Evolutionary conservation across 192 early-diverging fungal species (phyloP).

Genomic region (Cladochytrium replicatum): DNA sequence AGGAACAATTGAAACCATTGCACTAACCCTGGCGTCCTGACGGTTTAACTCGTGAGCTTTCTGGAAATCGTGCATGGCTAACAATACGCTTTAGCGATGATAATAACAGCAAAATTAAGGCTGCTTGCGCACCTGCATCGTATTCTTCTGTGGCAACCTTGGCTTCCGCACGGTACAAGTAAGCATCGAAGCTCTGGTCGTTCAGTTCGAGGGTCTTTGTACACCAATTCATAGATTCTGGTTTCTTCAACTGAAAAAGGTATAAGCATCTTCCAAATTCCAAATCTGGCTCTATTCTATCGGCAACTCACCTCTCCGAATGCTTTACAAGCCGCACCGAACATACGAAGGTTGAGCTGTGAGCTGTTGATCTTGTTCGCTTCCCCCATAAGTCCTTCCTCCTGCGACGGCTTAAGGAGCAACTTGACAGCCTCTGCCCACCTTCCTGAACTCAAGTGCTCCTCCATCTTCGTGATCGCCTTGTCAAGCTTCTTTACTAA

Average conservation of each 20-base stretch:
- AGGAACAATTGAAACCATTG: too few species aligned
- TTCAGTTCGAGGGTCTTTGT: constrained; percentile 57
- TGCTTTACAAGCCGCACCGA: constrained; percentile 52
- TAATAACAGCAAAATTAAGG: too few species aligned
- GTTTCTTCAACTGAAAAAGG: constrained; percentile 41
- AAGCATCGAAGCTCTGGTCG: constrained; percentile 59
- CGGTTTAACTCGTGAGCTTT: constrained; percentile 56
- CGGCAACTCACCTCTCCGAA: constrained; percentile 36
- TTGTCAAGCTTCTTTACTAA: constrained; percentile 68
- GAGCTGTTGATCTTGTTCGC: constrained; percentile 25
- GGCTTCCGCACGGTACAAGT: constrained; percentile 61
- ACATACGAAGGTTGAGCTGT: constrained; percentile 22
- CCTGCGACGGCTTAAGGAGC: constrained; percentile 46
- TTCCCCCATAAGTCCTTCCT: constrained; percentile 25
- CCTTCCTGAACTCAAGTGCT: constrained; percentile 40
- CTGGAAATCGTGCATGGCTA: constrained; percentile 62
- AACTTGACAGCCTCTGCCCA: constrained; percentile 39
- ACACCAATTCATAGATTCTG: constrained; percentile 58
- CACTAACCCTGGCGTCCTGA: constrained; percentile 40
- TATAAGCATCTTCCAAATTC: background rate
- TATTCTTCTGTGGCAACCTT: constrained; percentile 58
- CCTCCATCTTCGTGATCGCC: constrained; percentile 48
- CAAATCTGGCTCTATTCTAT: background rate
- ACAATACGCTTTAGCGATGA: too few species aligned
- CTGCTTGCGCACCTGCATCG: too few species aligned